Conservation (phyloP, 2,329 filamentous ascomycete species). For the Malbranchea cinnamomea region DNA sequence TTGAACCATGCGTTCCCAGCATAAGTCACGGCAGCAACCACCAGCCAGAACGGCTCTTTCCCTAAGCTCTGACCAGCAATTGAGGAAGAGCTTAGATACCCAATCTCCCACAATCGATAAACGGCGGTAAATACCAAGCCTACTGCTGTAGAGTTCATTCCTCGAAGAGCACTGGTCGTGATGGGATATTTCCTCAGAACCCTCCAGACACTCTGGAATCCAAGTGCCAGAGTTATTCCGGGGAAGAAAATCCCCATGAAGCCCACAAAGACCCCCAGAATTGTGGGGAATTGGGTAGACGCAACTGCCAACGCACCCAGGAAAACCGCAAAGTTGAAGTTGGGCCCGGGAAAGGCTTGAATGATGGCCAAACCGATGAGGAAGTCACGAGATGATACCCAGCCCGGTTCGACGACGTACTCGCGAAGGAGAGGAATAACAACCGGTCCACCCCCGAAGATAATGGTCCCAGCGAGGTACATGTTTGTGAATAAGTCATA, state of each 20-base stretch:
- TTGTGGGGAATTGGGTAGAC: conserved; percentile 16
- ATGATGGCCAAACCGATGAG: conserved; percentile 57
- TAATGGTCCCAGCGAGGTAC: conserved; percentile 57
- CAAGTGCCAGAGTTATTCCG: conserved; percentile 20
- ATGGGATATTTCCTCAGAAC: conserved; percentile 31
- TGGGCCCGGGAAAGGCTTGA: conserved; percentile 52
- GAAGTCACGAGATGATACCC: conserved; percentile 57
- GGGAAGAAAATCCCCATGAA: conserved; percentile 31
- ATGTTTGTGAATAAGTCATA: conserved; percentile 56
- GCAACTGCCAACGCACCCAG: conserved; percentile 38
- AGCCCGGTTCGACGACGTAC: conserved; percentile 49
- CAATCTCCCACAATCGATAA: conserved; percentile 48
- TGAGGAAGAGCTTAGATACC: conserved; percentile 38
- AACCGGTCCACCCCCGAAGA: conserved; percentile 50
- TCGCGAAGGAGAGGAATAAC: conserved; percentile 49
- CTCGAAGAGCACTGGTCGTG: conserved; percentile 37
- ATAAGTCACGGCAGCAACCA: conserved; percentile 39
- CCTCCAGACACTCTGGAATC: conserved; percentile 39
- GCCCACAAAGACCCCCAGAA: conserved; percentile 36
- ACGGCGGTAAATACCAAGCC: conserved; percentile 50
- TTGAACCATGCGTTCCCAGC: conserved; percentile 35
- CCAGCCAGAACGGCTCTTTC: conserved; percentile 49
- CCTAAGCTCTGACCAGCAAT: conserved; percentile 38
- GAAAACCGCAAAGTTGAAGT: conserved; percentile 39
- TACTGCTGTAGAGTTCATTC: conserved; percentile 45